Evolutionary conservation across 208 protist genomes (phyloP), one percentile per base, ranked within the genome.

Genomic region (Acanthamoeba royreba): DNA sequence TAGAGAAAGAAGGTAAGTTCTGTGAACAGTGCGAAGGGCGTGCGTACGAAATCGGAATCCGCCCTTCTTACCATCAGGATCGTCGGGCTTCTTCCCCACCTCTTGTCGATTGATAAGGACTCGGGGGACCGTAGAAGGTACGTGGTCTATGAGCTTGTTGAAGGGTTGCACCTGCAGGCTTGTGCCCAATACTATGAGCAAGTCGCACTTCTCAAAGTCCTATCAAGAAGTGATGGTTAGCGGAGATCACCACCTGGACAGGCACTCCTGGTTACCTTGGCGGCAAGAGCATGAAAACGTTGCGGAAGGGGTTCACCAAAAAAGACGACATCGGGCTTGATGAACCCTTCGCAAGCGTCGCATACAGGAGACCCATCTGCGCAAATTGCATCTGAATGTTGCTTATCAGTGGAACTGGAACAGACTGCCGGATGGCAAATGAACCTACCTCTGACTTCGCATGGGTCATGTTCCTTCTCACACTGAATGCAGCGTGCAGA

Each of bases 281-380:
- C 53, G 19, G 45, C 55, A 8, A 77, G 52, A 17, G 61, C 22
- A 79, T 58, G 45, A 46, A 97, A 96, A 2, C 31, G 42, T 0
- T 1, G 2, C n/a, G 95, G 95, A 7, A 97, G 86, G 1, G 49
- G 47, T 66, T 97, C 96, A 22, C 94, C 94, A 77, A 97, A 97
- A 66, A 97, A 97, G 0, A 96, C 92, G 5, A 97, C 93, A 35
- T 97, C 94, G 1, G 96, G 96, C 93, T 97, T 97, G 4, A 95
- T 13, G 31, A 91, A 31, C 31, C 49, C 93, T 25, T 61, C 69
- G 43, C 95, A 95, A 15, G 38, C 17, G 28, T 45, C 58, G 17
- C 95, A 96, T 0, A 43, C 17, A 38, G 95, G 95, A 4, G 93
- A 47, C 2, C 46, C 11, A 25, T 93, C 92, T 25, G 17, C 15